Conservation (phyloP, 177 flowering plant species). For the Vitis hybrid region DNA sequence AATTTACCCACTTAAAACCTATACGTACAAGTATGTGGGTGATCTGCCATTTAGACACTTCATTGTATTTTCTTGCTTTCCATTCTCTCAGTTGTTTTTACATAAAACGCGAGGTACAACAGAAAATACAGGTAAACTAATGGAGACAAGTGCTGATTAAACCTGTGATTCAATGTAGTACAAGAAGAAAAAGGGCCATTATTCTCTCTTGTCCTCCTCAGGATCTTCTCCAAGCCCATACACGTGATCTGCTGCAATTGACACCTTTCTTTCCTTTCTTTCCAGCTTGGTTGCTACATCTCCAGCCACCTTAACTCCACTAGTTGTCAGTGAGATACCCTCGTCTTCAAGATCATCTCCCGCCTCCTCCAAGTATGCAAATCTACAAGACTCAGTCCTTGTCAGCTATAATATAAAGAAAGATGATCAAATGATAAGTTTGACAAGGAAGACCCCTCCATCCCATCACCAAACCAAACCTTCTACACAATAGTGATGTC, state of each 20-base stretch:
- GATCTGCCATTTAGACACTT: background rate
- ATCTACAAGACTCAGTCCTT: slow-evolving; percentile 24
- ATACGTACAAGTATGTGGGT: background rate
- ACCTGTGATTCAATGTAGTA: background rate
- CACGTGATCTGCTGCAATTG: slow-evolving; percentile 40
- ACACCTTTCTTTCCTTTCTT: slow-evolving; percentile 44
- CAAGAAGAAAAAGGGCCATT: background rate
- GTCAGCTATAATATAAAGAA: background rate
- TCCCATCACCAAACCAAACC: background rate
- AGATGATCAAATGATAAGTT: no score
- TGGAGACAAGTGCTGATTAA: background rate
- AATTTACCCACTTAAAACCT: background rate
- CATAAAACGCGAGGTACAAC: background rate
- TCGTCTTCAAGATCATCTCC: slow-evolving; percentile 54
- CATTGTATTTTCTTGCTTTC: background rate
- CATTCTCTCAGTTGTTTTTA: background rate
- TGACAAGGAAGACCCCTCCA: no score
- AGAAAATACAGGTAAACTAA: background rate
- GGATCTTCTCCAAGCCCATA: slow-evolving; percentile 52
- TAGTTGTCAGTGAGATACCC: slow-evolving; percentile 39
- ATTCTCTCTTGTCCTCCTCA: slow-evolving; percentile 64
- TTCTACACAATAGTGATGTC: background rate
- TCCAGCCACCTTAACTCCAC: slow-evolving; percentile 24
- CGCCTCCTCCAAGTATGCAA: slow-evolving; percentile 50
- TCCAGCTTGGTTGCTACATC: slow-evolving; percentile 34